These are phyloP conservation scores for Pyrus betulifolia DNA, from an alignment of 306 rosid species.

Conservation along the genomic window DNA sequence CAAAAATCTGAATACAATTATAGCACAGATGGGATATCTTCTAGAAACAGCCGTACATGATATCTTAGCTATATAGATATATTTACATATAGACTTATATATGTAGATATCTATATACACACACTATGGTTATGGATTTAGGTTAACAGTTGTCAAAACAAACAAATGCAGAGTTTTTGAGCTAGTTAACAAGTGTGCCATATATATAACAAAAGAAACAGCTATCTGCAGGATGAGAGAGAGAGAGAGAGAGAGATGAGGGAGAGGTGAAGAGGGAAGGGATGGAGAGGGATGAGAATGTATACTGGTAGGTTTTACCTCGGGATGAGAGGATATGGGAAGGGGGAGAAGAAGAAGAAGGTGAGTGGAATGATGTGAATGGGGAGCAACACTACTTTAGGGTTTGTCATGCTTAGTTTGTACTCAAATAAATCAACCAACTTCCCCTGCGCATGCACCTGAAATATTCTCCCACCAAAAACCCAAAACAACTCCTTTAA, in stretches of 20 bases:
- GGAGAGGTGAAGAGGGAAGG: constrained; percentile 6
- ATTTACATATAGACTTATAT: too few species aligned
- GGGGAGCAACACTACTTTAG: constrained; percentile 89
- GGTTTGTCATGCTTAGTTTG: constrained; percentile 88
- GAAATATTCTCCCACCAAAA: constrained; percentile 66
- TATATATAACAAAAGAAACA: neutral
- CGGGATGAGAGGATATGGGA: constrained; percentile 58
- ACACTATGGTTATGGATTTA: neutral
- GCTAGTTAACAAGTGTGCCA: neutral
- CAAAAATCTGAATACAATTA: neutral
- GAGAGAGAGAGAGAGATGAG: neutral
- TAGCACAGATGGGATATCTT: neutral
- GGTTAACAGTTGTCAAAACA: neutral
- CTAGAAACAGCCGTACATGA: neutral
- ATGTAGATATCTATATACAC: neutral
- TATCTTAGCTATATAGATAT: too few species aligned
- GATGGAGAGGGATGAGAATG: constrained; percentile 41
- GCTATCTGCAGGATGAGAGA: neutral
- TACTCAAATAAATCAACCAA: constrained; percentile 69
- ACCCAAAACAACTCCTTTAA: constrained; percentile 48
- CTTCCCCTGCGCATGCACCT: constrained; percentile 67
- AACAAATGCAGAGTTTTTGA: neutral
- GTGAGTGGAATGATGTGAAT: constrained; percentile 98
- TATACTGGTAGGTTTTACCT: constrained; percentile 61
- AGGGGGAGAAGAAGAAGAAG: constrained; percentile 56